Conservation (phyloP, 2,329 filamentous ascomycete species). For the Penicillium sp. region DNA sequence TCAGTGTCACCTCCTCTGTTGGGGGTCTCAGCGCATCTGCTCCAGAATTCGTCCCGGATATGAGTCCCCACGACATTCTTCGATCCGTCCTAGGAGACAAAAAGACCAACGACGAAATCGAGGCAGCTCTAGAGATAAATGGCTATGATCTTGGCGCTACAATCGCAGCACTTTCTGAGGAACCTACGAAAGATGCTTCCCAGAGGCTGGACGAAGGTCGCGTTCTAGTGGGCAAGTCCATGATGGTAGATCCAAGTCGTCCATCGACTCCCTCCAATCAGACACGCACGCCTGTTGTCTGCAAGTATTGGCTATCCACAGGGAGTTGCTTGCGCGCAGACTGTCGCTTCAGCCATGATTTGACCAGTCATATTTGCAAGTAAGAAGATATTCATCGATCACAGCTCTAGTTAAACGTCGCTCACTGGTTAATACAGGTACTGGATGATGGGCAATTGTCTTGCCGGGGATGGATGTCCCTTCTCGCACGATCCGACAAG, state of each 20-base stretch:
- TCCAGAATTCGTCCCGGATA: conserved; percentile 80
- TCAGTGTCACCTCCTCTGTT: conserved; percentile 72
- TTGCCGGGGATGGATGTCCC: conserved; percentile 89
- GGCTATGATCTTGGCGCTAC: conserved; percentile 92
- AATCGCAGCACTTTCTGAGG: conserved; percentile 82
- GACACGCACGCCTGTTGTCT: conserved; percentile 77
- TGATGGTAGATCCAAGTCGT: conserved; percentile 66
- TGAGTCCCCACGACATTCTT: conserved; percentile 97
- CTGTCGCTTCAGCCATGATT: conserved; percentile 94
- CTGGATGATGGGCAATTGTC: conserved; percentile 92
- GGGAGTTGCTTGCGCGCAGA: conserved; percentile 95
- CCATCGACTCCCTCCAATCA: conserved; percentile 72
- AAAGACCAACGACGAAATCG: conserved; percentile 89
- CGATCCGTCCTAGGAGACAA: conserved; percentile 89
- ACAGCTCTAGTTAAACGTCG: not conserved
- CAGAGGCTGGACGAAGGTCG: conserved; percentile 57
- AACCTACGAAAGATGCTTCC: conserved; percentile 52
- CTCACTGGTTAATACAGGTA: conserved; percentile 47
- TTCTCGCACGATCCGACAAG: conserved; percentile 95
- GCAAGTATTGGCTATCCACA: conserved; percentile 93
- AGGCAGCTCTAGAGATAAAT: conserved; percentile 80
- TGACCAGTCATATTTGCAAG: conserved; percentile 97
- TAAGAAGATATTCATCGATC: conserved; percentile 50
- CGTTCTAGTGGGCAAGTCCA: conserved; percentile 83
- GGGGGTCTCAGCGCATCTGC: conserved; percentile 70